Evolutionary conservation across 208 protist genomes (phyloP).

Genomic region (Phytomonas francai): DNA sequence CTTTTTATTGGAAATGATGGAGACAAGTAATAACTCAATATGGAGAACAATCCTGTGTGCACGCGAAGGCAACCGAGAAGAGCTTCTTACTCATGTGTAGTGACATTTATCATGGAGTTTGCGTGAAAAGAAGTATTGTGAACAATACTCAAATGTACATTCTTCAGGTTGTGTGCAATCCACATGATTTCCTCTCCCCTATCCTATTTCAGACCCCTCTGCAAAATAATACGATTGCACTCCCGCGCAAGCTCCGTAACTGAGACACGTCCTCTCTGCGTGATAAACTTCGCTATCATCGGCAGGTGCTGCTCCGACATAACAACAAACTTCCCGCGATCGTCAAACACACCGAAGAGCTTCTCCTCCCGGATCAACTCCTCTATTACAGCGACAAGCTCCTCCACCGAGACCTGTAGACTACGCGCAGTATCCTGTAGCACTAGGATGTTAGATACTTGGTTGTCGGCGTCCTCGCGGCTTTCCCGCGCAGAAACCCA

Average conservation of each 20-base stretch:
- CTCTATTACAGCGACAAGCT: constrained; percentile 49
- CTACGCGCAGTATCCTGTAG: constrained; percentile 46
- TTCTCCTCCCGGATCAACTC: constrained; percentile 30
- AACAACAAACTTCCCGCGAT: constrained; percentile 73
- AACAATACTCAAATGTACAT: not conserved
- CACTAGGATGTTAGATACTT: constrained; percentile 36
- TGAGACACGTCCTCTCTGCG: constrained; percentile 50
- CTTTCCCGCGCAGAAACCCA: constrained; percentile 1
- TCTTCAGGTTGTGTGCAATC: not conserved
- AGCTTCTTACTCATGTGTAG: not conserved
- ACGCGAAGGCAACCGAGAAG: not conserved
- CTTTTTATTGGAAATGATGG: constrained; percentile 3
- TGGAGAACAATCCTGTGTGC: not conserved
- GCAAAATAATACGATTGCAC: constrained; percentile 55
- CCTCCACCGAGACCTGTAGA: constrained; percentile 41
- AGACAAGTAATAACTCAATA: not conserved
- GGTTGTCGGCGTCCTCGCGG: not conserved
- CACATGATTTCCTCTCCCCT: not conserved
- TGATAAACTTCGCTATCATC: constrained; percentile 49
- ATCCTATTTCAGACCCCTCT: constrained; percentile 4
- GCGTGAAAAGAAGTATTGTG: constrained; percentile 4
- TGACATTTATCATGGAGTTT: not conserved
- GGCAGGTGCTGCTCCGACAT: constrained; percentile 43
- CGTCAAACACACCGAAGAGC: constrained; percentile 68
- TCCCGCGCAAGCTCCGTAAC: constrained; percentile 61